Conservation (phyloP, 495 filamentous ascomycete species). For the Podospora sp. region DNA sequence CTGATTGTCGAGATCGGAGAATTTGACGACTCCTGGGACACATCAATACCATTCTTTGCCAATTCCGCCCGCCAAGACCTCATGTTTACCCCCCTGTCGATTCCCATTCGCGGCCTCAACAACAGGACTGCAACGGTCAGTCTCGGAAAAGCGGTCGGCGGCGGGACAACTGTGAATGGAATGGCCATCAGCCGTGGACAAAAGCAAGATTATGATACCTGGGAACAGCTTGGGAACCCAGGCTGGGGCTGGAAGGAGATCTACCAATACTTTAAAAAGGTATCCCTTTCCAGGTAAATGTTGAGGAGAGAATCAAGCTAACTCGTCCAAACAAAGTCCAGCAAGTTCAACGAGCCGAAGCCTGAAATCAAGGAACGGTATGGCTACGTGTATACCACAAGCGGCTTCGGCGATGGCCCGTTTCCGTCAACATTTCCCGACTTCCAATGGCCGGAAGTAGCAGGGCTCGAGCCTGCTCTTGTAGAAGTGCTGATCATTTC, state of each 20-base stretch:
- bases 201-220: slow-evolving; percentile 60
- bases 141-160: slow-evolving; percentile 40
- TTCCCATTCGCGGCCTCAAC: slow-evolving; percentile 19
- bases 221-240: slow-evolving; percentile 58
- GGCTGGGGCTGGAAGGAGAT: slow-evolving; percentile 61
- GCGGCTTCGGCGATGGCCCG: slow-evolving; percentile 20
- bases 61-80: slow-evolving; percentile 4
- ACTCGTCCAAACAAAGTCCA: too few species aligned
- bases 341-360: background rate
- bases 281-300: slow-evolving; percentile 15
- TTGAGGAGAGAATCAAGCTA: too few species aligned
- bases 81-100: slow-evolving; percentile 31
- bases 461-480: background rate
- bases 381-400: slow-evolving; percentile 20
- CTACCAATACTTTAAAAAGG: slow-evolving; percentile 49
- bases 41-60: slow-evolving; percentile 24
- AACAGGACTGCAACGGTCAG: slow-evolving; percentile 23
- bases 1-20: slow-evolving; percentile 49
- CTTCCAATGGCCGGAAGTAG: slow-evolving; percentile 25
- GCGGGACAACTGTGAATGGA: slow-evolving; percentile 44
- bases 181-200: slow-evolving; percentile 53
- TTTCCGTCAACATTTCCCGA: slow-evolving; percentile 16
- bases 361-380: slow-evolving; percentile 30
- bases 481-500: background rate
- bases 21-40: slow-evolving; percentile 31